Conservation (phyloP, 805 yeast species). For the Sungouiozyma ichnusensis region DNA sequence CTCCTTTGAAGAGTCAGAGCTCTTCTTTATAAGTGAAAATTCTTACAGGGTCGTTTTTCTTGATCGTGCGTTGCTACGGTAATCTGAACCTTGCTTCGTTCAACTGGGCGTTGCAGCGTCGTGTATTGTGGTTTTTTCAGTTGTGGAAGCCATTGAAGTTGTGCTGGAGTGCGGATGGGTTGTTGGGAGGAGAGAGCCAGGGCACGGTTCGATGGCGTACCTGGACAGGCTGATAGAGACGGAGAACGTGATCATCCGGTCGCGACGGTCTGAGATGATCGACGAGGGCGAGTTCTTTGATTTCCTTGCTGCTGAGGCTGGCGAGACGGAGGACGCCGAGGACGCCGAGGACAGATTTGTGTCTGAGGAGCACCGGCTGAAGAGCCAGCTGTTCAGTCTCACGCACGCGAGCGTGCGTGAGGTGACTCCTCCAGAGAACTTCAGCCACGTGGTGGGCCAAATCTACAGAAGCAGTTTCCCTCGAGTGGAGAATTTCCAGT, state of each 20-base stretch:
- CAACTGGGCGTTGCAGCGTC: too few species aligned
- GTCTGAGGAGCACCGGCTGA: constrained; percentile 10
- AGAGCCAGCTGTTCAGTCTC: background rate
- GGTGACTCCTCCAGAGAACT: constrained; percentile 73
- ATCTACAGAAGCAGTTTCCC: constrained; percentile 90
- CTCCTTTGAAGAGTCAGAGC: too few species aligned
- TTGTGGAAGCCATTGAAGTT: too few species aligned
- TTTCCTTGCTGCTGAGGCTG: background rate
- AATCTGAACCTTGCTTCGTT: too few species aligned
- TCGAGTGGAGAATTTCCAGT: constrained; percentile 67
- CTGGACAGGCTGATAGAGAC: background rate
- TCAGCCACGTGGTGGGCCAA: constrained; percentile 66
- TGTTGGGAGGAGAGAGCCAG: background rate
- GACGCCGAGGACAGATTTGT: constrained; percentile 15
- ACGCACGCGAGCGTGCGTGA: constrained; percentile 5
- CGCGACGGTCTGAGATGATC: background rate
- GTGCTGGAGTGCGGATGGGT: background rate
- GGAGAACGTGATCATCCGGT: background rate
- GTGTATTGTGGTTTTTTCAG: too few species aligned
- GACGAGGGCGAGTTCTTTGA: background rate
- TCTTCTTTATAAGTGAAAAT: too few species aligned
- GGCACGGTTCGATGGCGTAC: too few species aligned
- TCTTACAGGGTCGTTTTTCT: too few species aligned
- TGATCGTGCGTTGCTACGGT: too few species aligned
- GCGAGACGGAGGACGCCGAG: constrained; percentile 15